Evolutionary conservation across 164 flowering plant species (phyloP), one percentile per base, ranked within the genome.

Genomic region (Pachysandra terminalis): DNA sequence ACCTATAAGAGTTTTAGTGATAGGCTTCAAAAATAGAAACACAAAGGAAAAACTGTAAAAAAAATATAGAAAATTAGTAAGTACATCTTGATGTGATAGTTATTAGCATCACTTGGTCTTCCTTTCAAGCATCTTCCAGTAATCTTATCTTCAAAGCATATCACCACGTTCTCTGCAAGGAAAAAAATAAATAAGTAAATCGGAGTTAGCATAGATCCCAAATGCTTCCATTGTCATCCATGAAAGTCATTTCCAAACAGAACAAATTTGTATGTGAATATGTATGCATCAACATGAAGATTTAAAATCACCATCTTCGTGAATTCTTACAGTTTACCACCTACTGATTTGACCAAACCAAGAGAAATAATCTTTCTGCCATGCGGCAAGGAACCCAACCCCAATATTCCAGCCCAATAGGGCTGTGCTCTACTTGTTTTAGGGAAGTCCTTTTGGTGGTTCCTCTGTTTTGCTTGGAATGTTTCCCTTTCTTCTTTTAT

Each of bases 141-240:
- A 10, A 73, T 82, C 66, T 72, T 75, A 62, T 96, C 99, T 79
- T 89, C 89, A 78, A 90, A 86, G 83, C 99, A 96, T 71, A 93
- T 75, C 63, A 96, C 95, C 97, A 96, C 89, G 82, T 96, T 96
- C 83, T 89, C 98, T 95, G 61, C 72, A 63, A 82, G 26, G 57
- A 21, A 66, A 75, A 19, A 77, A 70, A 68, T 28, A 64, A 40
- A 28, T 57, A 70, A 28, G 23, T 51, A 15, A 7, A 32, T 57
- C 45, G 23, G 55, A 52, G 63, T 69, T 68, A 67, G 58, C 57
- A 60, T 65, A 60, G 56, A 63, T 19, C 9, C 25, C 26, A 12
- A 19, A 52, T 45, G 23, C 35, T 65, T 35, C 51, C 22, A 64
- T 21, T 51, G 22, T 32, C 59, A 71, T n/a, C 49, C 19, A 41